These are phyloP conservation scores for Euphorbia schlechtendalii DNA, from an alignment of 441 rosid species.

Conservation along the genomic window DNA sequence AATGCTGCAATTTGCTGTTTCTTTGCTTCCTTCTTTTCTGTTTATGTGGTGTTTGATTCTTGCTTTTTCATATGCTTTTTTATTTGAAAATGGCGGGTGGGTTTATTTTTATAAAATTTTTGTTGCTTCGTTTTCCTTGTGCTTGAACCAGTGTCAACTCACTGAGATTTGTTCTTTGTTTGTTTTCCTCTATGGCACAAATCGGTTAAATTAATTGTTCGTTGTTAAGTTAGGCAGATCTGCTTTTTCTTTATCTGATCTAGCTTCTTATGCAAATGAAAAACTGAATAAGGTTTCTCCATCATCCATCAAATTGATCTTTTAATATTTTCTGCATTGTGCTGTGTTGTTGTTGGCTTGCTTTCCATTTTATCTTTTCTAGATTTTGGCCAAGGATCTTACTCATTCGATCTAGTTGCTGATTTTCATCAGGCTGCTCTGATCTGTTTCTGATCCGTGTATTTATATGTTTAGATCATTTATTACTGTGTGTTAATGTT, in stretches of 20 bases:
- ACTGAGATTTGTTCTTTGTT: neutral
- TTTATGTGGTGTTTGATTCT: neutral
- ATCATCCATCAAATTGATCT: neutral
- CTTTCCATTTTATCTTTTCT: neutral
- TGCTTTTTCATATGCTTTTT: neutral
- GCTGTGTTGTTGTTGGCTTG: neutral
- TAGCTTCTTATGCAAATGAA: neutral
- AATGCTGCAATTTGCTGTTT: neutral
- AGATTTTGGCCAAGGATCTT: neutral
- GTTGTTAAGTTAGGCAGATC: constrained; percentile 7
- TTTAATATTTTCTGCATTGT: neutral
- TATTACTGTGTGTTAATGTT: neutral
- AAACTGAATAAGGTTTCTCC: neutral
- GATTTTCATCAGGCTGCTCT: neutral
- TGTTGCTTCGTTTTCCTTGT: neutral
- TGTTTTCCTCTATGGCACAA: neutral
- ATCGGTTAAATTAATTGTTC: neutral
- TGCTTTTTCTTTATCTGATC: constrained; percentile 6
- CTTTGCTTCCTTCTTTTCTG: too few relatives aligned
- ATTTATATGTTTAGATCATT: neutral
- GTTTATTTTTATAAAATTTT: too few relatives aligned
- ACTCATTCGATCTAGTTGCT: neutral
- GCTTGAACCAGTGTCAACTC: neutral
- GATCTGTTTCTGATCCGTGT: constrained; percentile 13
- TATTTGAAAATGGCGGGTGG: neutral